Evolutionary conservation across 2,329 filamentous ascomycete genomes (phyloP).

Genomic region (Zopfia rhizophila): DNA sequence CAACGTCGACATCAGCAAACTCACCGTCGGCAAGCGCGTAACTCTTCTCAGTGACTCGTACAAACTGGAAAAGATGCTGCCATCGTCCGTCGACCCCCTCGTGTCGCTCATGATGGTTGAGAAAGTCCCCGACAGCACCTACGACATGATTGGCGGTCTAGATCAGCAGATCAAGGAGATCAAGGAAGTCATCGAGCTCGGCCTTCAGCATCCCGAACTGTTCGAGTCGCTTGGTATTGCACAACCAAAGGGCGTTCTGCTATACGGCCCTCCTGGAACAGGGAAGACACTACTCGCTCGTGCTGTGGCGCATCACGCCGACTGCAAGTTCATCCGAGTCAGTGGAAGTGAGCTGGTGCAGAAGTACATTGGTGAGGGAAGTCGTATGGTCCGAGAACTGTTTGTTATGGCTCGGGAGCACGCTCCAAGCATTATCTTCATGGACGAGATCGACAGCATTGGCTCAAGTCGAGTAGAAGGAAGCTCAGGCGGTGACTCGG

Average conservation of each 20-base stretch:
- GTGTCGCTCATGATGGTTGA: conserved; percentile 99
- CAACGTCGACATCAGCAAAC: conserved; percentile 91
- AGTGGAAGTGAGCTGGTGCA: conserved; percentile 96
- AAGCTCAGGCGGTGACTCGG: conserved; percentile 92
- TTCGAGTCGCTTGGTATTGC: conserved; percentile 99
- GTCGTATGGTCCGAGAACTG: conserved; percentile 96
- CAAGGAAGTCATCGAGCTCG: conserved; percentile 99
- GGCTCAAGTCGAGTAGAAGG: conserved; percentile 97
- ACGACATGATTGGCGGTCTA: conserved; percentile 99
- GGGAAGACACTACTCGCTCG: conserved; percentile 95
- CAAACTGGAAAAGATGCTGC: conserved; percentile 98
- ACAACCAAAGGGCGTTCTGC: conserved; percentile 95
- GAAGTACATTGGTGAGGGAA: conserved; percentile 99
- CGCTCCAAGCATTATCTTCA: conserved; percentile 98
- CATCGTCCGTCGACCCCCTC: conserved; percentile 96
- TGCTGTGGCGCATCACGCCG: conserved; percentile 97
- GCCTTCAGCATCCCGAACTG: conserved; percentile 96
- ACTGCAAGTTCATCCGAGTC: conserved; percentile 99
- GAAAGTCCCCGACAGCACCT: conserved; percentile 99
- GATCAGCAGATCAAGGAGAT: conserved; percentile 99
- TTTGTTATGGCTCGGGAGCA: conserved; percentile 99
- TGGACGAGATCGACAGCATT: conserved; percentile 99
- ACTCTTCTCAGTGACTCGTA: conserved; percentile 97
- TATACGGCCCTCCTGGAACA: conserved; percentile 96
- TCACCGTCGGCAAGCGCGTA: conserved; percentile 96